phyloP scores from a whole-genome alignment of 352 stramenopile genomes.

The Globisporangium splendens region DNA sequence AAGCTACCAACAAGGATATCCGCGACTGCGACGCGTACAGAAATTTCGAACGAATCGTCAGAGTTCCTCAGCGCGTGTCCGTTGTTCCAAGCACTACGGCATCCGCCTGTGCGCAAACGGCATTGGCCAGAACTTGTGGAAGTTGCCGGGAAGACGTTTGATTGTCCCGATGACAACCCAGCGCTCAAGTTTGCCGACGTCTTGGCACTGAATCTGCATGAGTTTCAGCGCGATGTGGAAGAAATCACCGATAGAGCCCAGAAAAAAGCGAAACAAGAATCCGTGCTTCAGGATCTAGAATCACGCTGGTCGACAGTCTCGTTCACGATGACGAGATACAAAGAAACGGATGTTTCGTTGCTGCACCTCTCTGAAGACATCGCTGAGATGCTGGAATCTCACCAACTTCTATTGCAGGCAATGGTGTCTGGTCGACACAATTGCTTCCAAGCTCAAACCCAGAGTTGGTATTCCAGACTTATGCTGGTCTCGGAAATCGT shows the following conservation, averaged over 20 bases:
- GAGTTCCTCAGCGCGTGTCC: conserved; percentile 78
- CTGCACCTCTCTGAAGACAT: conserved; percentile 91
- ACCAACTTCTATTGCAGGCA: conserved; percentile 92
- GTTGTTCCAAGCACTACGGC: conserved; percentile 72
- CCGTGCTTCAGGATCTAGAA: conserved; percentile 75
- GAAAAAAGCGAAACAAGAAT: conserved; percentile 91
- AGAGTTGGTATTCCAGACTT: conserved; percentile 51
- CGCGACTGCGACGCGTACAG: conserved; percentile 91
- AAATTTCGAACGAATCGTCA: conserved; percentile 73
- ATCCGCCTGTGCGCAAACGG: conserved; percentile 67
- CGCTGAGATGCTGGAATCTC: conserved; percentile 92
- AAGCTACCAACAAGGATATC: conserved; percentile 85
- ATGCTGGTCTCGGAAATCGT: conserved; percentile 85
- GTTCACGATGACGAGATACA: conserved; percentile 86
- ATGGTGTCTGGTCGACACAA: conserved; percentile 85
- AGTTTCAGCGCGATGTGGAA: conserved; percentile 80
- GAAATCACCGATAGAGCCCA: conserved; percentile 89
- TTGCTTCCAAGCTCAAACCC: conserved; percentile 60
- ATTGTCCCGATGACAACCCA: conserved; percentile 66
- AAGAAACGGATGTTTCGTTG: conserved; percentile 80
- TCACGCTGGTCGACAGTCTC: conserved; percentile 63
- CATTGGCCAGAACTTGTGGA: conserved; percentile 73
- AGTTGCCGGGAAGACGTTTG: conserved; percentile 52
- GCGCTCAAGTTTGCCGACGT: conserved; percentile 77
- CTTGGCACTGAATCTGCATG: conserved; percentile 78